A percentile compares a stretch with the other conserved stretches of the same genome.
Evolutionary conservation across 371 early-diverging fungal genomes (phyloP).

Genomic region (Gilbertella persicaria): DNA sequence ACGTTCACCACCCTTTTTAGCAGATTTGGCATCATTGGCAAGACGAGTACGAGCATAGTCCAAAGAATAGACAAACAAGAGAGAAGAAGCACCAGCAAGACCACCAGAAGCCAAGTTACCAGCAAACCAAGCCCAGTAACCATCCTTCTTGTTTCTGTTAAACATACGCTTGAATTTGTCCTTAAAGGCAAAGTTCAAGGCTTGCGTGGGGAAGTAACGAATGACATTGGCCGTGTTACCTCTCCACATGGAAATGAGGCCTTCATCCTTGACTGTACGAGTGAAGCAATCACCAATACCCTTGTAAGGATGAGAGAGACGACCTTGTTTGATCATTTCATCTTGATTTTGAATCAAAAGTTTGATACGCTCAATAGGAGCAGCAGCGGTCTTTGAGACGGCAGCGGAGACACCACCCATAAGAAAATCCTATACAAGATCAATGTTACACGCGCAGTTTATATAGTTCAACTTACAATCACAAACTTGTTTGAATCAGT

Average conservation of each 20-base stretch:
- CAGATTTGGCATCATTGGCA: slow-evolving; percentile 71
- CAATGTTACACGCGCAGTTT: not conserved
- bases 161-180: slow-evolving; percentile 80
- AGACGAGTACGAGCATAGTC: slow-evolving; percentile 88
- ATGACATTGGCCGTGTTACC: slow-evolving; percentile 81
- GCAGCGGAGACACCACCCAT: slow-evolving; percentile 86
- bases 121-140: slow-evolving; percentile 71
- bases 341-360: slow-evolving; percentile 80
- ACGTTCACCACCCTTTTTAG: slow-evolving; percentile 67
- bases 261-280: slow-evolving; percentile 76
- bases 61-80: slow-evolving; percentile 72
- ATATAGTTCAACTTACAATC: slow-evolving; percentile 49
- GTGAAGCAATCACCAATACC: slow-evolving; percentile 76
- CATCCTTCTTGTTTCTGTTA: slow-evolving; percentile 63
- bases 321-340: slow-evolving; percentile 74
- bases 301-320: slow-evolving; percentile 71
- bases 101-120: slow-evolving; percentile 80
- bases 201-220: slow-evolving; percentile 87
- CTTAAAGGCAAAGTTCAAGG: slow-evolving; percentile 81
- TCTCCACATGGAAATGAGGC: slow-evolving; percentile 70
- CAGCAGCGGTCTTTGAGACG: slow-evolving; percentile 90
- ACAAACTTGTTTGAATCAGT: slow-evolving; percentile 39
- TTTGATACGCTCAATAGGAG: slow-evolving; percentile 86
- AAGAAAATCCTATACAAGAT: slow-evolving; percentile 44
- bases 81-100: slow-evolving; percentile 71